Evolutionary conservation across 495 filamentous ascomycete species (phyloP).

Genomic region (Paragyromitra xinjiangensis): DNA sequence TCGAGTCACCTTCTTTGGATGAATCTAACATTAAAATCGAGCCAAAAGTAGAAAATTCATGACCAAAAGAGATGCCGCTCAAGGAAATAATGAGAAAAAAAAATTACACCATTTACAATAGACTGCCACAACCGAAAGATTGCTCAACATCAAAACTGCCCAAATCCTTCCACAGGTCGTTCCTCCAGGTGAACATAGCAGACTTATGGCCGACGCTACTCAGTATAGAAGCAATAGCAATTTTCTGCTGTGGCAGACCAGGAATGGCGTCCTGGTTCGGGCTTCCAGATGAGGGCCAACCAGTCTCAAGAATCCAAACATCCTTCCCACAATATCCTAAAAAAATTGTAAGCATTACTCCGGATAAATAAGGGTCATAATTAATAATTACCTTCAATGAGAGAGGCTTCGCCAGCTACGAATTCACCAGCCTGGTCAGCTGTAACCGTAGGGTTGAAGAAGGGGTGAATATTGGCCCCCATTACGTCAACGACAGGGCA

Average conservation of each 20-base stretch:
- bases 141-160: conserved; percentile 79
- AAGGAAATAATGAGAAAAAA: conserved; percentile 37
- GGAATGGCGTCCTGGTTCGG: conserved; percentile 77
- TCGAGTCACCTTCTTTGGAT: conserved; percentile 17
- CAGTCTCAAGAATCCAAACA: conserved; percentile 84
- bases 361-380: neutral
- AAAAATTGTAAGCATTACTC: conserved; percentile 6
- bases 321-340: conserved; percentile 70
- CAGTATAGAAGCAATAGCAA: conserved; percentile 74
- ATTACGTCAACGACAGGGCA: conserved; percentile 79
- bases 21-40: conserved; percentile 31
- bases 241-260: conserved; percentile 76
- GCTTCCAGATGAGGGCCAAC: conserved; percentile 80
- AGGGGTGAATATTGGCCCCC: conserved; percentile 88
- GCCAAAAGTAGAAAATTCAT: conserved; percentile 37
- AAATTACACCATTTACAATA: conserved; percentile 56
- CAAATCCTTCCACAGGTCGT: conserved; percentile 83
- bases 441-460: conserved; percentile 78
- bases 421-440: conserved; percentile 76
- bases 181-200: conserved; percentile 80
- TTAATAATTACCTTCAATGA: conserved; percentile 63
- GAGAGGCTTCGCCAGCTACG: conserved; percentile 70
- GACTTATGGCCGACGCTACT: conserved; percentile 66
- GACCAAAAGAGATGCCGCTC: conserved; percentile 29
- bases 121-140: conserved; percentile 75